Base-by-base conservation (phyloP, 1,284 basidiomycete genomes). In the Ganoderma boninense region DNA sequence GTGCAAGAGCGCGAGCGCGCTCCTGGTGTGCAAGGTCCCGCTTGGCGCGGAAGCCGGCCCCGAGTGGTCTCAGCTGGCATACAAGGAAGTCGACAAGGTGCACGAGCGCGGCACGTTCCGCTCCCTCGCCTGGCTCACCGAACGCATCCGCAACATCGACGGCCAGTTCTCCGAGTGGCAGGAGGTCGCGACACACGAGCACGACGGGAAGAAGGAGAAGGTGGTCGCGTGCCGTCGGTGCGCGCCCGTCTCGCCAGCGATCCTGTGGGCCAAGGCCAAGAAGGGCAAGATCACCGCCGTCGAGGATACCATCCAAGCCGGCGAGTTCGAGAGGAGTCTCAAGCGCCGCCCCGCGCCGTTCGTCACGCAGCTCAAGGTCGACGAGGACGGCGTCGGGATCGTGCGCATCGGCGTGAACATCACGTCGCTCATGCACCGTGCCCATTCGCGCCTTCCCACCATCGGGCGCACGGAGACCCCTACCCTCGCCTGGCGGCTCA, bases 401-500 rank as follows among this genome's bases (percentile, higher is more conserved):
- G 90, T 97, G 64, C 90, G 93, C 64, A 92, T 98, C 57, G 97
- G 95, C 35, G 88, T 97, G 77, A 98, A 98, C 78, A 87, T 96
- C 49, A 87, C 93, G 0, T 95, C 97, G 1, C 87, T 98, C 44
- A 87, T 96, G 68, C 97, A 98, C 79, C 94, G 95, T 49, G 97
- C 96, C 0, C 80, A 94, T 44, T 91, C 95, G 0, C 90, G 94
- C 59, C 86, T 98, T 43, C 97, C 97, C 10, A 80, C 85, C 10
- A 80, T 79, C 35, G 85, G 86, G 71, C 87, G 88, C 14, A 80
- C 83, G 0, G 89, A 87, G 64, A 79, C 82, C 2, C 86, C 90
- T 0, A 81, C 82, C 1, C 80, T 96, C 1, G 90, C 94, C 1
- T 97, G 95, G 95, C 87, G 92, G 23, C 84, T 97, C 29, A 89